Base-by-base conservation (phyloP, 2,329 filamentous ascomycete species). In the Botrytis hyacinthi region DNA sequence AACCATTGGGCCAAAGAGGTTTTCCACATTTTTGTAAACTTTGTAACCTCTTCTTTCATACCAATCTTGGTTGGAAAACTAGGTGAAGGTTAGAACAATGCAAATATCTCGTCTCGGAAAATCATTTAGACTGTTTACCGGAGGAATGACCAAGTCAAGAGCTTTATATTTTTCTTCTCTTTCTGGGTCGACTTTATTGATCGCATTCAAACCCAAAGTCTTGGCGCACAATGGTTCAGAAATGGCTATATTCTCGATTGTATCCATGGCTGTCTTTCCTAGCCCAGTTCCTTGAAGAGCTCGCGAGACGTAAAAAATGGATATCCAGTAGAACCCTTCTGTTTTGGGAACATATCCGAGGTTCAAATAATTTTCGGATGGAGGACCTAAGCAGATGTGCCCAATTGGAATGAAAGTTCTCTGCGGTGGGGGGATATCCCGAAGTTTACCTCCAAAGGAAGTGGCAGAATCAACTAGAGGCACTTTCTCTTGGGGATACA, bases 1-100 rank as follows among this genome's bases (percentile, higher is more conserved):
- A 48, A 63, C 68, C 29, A 74, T 70, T 20, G 71, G 73, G 9
- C 67, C 54, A 44, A 74, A 77, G 1, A 62, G 59, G 16, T 74
- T 75, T 12, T 76, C 72, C 16, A 73, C 67, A n/a, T 26, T 18
- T 26, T 74, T 73, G 71, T 73, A 77, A 26, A 74, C 66, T 54
- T 76, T 35, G 74, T 79, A 80, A 8, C 78, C 78, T 37, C 78
- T 76, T 51, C 78, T 75, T 48, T 73, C 73, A 75, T 80, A 80
- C 79, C 78, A 80, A 26, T 75, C 75, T 59, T 79, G 76, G 54
- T 76, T 78, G 18, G 73, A 74, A 61, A 79, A 73, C 78, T 79
- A 68, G n/a, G 57, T 8, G 61, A 61, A 70, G 7, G 26, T 70
- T 29, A 66, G 62, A 61, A 32, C 20, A 16, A 29, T 59, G 8